These are phyloP conservation scores for Nothophytophthora sp. DNA, from an alignment of 352 stramenopile genomes.

Conservation along the genomic window DNA sequence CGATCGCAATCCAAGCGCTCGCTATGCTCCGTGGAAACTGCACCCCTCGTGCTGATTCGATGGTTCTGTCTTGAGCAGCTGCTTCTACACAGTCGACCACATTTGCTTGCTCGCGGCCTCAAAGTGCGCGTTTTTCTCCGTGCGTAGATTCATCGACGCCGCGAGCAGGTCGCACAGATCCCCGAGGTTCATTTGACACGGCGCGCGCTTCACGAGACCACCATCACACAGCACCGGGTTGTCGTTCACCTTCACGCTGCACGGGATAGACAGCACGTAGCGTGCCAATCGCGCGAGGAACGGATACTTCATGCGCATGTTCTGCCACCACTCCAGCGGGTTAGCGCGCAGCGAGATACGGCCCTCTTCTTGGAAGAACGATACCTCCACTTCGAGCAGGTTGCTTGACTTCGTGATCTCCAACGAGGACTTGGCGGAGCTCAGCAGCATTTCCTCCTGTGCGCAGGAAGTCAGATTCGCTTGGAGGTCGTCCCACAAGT, in stretches of 20 bases:
- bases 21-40: no score
- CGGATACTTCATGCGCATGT: slow-evolving; percentile 79
- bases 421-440: slow-evolving; percentile 61
- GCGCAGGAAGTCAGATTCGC: slow-evolving; percentile 70
- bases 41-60: no score
- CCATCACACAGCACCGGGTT: slow-evolving; percentile 51
- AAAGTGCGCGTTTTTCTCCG: slow-evolving; percentile 46
- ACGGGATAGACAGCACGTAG: slow-evolving; percentile 71
- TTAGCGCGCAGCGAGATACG: slow-evolving; percentile 60
- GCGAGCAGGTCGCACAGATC: slow-evolving; percentile 52
- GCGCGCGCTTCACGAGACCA: slow-evolving; percentile 39
- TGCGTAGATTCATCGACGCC: slow-evolving; percentile 58
- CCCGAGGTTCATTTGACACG: slow-evolving; percentile 33
- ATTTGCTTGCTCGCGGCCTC: slow-evolving; percentile 47
- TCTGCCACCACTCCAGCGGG: slow-evolving; percentile 78
- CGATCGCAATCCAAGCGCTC: no score
- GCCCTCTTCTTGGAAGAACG: slow-evolving; percentile 73
- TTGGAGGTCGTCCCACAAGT: slow-evolving; percentile 80
- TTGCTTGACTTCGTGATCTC: slow-evolving; percentile 78
- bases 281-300: slow-evolving; percentile 64
- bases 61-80: no score
- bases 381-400: slow-evolving; percentile 76
- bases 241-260: slow-evolving; percentile 42
- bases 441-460: slow-evolving; percentile 75
- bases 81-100: slow-evolving; percentile 51